Evolutionary conservation across 2,329 filamentous ascomycete genomes (phyloP).

Genomic region (Trichoderma atrobrunneum): DNA sequence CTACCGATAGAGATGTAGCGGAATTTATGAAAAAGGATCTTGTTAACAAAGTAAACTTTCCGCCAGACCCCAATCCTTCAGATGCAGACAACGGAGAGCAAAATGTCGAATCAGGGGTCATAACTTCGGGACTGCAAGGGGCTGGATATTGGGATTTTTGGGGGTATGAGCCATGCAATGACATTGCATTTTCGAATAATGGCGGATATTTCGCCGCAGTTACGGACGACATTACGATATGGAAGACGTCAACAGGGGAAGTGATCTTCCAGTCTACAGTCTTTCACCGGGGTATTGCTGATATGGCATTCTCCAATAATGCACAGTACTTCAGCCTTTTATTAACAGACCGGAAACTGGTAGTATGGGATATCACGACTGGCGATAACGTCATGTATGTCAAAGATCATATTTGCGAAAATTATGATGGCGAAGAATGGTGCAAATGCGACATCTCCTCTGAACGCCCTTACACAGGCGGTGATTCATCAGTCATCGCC

Average conservation of each 20-base stretch:
- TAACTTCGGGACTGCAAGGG: not conserved
- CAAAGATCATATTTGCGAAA: not conserved
- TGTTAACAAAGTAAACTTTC: not conserved
- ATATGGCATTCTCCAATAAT: not conserved
- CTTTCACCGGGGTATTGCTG: not conserved
- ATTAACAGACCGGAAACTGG: not conserved
- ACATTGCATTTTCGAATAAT: not conserved
- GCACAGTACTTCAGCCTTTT: not conserved
- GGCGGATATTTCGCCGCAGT: not conserved
- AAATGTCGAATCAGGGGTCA: not conserved
- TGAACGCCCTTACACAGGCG: not conserved
- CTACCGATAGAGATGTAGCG: not conserved
- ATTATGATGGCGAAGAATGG: not conserved
- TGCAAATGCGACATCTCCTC: not conserved
- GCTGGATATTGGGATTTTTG: not conserved
- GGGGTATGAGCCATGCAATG: not conserved
- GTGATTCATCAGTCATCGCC: not conserved
- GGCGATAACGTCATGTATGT: not conserved
- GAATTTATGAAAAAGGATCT: not conserved
- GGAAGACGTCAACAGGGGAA: not conserved
- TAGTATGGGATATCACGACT: not conserved
- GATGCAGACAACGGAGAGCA: not conserved
- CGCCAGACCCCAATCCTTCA: not conserved
- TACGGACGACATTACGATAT: not conserved
- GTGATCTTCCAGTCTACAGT: not conserved